These are phyloP conservation scores for Aspergillus novoparasiticus DNA, from an alignment of 2,329 filamentous ascomycete species.

Conservation along the genomic window DNA sequence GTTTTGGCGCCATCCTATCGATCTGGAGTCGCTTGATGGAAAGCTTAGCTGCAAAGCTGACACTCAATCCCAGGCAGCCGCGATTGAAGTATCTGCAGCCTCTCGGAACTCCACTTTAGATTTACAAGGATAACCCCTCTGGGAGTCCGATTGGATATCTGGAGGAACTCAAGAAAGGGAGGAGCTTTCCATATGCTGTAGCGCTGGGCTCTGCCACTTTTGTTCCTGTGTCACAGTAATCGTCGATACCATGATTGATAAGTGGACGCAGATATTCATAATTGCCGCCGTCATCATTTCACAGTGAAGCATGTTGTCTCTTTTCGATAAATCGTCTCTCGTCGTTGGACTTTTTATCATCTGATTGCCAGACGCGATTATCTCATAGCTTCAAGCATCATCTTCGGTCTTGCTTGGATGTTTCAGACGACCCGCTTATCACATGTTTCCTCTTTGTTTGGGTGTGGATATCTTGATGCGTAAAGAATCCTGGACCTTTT, in stretches of 20 bases:
- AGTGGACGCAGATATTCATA: not conserved
- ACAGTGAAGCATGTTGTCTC: not conserved
- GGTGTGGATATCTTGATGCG: not conserved
- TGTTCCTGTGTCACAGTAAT: conserved; percentile 2
- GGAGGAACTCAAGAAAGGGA: not conserved
- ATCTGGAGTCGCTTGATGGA: not conserved
- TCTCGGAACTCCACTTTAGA: not conserved
- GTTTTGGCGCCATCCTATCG: not conserved
- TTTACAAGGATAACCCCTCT: too few species aligned
- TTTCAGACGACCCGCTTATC: not conserved
- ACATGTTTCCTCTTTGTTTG: not conserved
- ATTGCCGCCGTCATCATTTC: not conserved
- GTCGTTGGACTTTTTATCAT: not conserved
- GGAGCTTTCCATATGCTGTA: not conserved
- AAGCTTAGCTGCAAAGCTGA: not conserved
- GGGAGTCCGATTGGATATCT: not conserved
- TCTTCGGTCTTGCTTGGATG: not conserved
- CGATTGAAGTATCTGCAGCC: not conserved
- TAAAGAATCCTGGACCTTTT: not conserved
- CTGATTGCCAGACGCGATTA: not conserved
- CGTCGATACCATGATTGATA: not conserved
- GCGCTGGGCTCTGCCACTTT: not conserved
- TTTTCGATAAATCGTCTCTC: not conserved
- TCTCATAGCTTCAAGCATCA: not conserved
- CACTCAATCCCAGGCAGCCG: not conserved